Evolutionary conservation across 257 asterid species (phyloP).

Genomic region (Galeopsis tetrahit): DNA sequence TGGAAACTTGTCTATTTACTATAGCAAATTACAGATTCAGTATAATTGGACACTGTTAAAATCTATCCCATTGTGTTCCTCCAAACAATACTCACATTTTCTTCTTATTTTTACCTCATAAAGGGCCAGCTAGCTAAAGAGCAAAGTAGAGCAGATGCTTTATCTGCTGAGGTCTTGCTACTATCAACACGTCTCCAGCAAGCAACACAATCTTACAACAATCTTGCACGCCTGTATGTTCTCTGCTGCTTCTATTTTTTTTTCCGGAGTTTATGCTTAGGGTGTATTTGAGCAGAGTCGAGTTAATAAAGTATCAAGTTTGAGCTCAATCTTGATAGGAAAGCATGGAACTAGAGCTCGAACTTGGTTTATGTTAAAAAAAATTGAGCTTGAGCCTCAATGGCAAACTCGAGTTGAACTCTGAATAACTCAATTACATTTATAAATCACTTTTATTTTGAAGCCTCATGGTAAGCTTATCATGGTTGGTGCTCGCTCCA

Average conservation of each 20-base stretch:
- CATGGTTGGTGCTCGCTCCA: no score
- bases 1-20: slow-evolving; percentile 11
- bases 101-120: slow-evolving; percentile 23
- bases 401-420: not conserved
- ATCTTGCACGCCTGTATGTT: slow-evolving; percentile 81
- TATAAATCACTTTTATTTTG: not conserved
- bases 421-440: not conserved
- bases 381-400: not conserved
- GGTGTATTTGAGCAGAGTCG: not conserved
- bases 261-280: slow-evolving; percentile 11
- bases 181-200: slow-evolving; percentile 87
- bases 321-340: not conserved
- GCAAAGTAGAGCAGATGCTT: slow-evolving; percentile 82
- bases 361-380: no score
- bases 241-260: slow-evolving; percentile 18
- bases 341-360: not conserved
- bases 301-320: not conserved
- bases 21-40: not conserved
- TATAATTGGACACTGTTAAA: not conserved
- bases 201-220: slow-evolving; percentile 70
- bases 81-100: slow-evolving; percentile 5
- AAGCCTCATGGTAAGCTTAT: no score
- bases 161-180: slow-evolving; percentile 79
- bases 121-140: slow-evolving; percentile 78
- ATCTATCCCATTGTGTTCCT: not conserved